Percentiles rank a stretch among this genome's conserved stretches.
Evolutionary conservation across 176 grass and related monocot genomes (phyloP).

Genomic region (Ensete ventricosum): DNA sequence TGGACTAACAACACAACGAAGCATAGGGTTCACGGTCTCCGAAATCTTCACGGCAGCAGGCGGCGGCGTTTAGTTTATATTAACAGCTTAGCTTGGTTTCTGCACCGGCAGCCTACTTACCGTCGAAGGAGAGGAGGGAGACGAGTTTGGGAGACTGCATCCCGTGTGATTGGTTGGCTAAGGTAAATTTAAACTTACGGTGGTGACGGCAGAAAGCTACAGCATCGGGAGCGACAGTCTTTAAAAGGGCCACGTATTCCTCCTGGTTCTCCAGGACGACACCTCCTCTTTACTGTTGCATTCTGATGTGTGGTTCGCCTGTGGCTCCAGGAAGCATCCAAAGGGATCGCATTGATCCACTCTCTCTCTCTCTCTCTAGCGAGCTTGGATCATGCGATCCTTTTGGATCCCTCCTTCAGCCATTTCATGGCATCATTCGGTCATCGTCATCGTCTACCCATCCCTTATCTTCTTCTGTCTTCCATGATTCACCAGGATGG

Average conservation of each 20-base stretch:
- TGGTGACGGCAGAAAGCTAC: not conserved
- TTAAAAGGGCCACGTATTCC: conserved; percentile 12
- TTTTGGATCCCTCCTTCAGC: conserved; percentile 32
- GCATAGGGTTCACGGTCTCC: too few relatives aligned
- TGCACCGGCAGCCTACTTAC: too few relatives aligned
- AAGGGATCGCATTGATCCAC: conserved; percentile 43
- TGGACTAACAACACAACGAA: too few relatives aligned
- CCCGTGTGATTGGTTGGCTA: too few relatives aligned
- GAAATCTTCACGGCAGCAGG: too few relatives aligned
- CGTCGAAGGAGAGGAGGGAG: not conserved
- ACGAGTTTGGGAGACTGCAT: not conserved
- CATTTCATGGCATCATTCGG: not conserved
- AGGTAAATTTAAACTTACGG: too few relatives aligned
- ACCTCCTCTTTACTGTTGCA: conserved; percentile 14
- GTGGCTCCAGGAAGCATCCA: conserved; percentile 33
- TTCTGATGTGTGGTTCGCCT: not conserved
- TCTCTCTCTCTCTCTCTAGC: not conserved
- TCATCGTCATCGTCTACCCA: too few relatives aligned
- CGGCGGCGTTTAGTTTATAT: too few relatives aligned
- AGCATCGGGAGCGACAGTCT: not conserved
- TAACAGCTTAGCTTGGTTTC: too few relatives aligned
- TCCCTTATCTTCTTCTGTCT: not conserved
- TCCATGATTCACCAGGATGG: not conserved
- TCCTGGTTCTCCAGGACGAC: not conserved
- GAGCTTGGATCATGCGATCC: conserved; percentile 33